A percentile compares a stretch with the other conserved stretches of the same genome.
phyloP scores from a whole-genome alignment of 768 basidiomycete genomes.

The Macrolepiota dolichaula region DNA sequence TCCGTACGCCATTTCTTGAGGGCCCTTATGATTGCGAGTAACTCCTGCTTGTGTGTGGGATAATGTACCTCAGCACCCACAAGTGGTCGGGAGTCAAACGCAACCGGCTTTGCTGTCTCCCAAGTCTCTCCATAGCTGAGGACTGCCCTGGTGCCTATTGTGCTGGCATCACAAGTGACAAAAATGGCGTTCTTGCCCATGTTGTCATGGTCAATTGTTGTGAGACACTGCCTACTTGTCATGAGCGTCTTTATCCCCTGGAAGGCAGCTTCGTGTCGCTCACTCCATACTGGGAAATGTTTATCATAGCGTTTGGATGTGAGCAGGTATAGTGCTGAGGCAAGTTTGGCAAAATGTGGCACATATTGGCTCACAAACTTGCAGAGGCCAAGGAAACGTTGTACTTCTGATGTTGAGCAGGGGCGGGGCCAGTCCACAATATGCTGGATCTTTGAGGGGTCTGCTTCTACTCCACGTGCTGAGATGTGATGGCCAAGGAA shows the following conservation, averaged over 20 bases:
- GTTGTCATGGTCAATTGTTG: constrained; percentile 10
- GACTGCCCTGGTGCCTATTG: constrained; percentile 24
- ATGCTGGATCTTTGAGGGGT: constrained; percentile 16
- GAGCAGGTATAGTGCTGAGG: neutral
- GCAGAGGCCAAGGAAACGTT: constrained; percentile 9
- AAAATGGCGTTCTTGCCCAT: constrained; percentile 27
- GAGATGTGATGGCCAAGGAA: constrained; percentile 32
- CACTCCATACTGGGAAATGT: constrained; percentile 16
- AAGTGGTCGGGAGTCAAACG: constrained; percentile 25
- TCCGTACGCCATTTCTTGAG: constrained; percentile 23
- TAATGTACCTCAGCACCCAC: constrained; percentile 29
- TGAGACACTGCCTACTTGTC: constrained; percentile 21
- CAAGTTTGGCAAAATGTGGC: constrained; percentile 7
- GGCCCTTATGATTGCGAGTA: constrained; percentile 32
- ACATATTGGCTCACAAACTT: constrained; percentile 11
- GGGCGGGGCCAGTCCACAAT: constrained; percentile 24
- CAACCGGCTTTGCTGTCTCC: constrained; percentile 29
- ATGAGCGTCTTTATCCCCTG: constrained; percentile 26
- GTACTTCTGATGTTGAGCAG: neutral
- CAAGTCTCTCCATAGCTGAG: constrained; percentile 27
- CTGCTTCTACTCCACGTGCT: constrained; percentile 24
- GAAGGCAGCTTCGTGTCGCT: constrained; percentile 22
- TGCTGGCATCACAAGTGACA: constrained; percentile 29
- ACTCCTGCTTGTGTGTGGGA: constrained; percentile 34
- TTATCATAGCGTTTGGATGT: neutral